A percentile compares a stretch with the other conserved stretches of the same genome.
phyloP scores from a whole-genome alignment of 164 flowering plant species.

The Tetracentron sinense region DNA sequence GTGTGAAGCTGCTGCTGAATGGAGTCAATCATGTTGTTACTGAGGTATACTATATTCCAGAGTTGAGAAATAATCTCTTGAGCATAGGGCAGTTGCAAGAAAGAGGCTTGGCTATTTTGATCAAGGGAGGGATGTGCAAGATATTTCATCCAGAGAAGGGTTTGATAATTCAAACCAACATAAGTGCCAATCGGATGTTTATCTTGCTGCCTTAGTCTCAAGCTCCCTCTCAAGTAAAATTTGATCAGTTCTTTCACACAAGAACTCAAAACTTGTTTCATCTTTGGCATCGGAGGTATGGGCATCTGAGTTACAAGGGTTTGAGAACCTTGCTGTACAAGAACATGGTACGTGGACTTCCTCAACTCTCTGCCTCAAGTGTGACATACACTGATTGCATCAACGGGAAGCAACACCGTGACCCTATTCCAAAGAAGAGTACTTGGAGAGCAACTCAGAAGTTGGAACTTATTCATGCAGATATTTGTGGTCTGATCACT shows the following conservation, averaged over 20 bases:
- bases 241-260: conserved; percentile 3
- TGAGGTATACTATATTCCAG: conserved; percentile 4
- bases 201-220: not conserved
- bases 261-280: conserved; percentile 3
- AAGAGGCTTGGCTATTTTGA: conserved; percentile 6
- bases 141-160: conserved; percentile 14
- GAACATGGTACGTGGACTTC: conserved; percentile 9
- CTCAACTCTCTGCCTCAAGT: conserved; percentile 3
- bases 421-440: conserved; percentile 5
- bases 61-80: conserved; percentile 10
- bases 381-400: not conserved
- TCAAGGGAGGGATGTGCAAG: conserved; percentile 9
- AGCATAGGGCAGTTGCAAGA: conserved; percentile 18
- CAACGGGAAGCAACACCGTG: conserved; percentile 1
- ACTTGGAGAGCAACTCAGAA: conserved; percentile 8
- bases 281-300: conserved; percentile 8
- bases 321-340: conserved; percentile 3
- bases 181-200: conserved; percentile 20
- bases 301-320: conserved; percentile 5
- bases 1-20: conserved; percentile 11
- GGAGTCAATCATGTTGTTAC: conserved; percentile 5
- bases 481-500: conserved; percentile 9
- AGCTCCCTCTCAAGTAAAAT: conserved; percentile 2
- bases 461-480: conserved; percentile 5
- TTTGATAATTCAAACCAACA: conserved; percentile 12